These are phyloP conservation scores for Pseudocercospora fuligena DNA, from an alignment of 2,329 filamentous ascomycete genomes.

Conservation along the genomic window DNA sequence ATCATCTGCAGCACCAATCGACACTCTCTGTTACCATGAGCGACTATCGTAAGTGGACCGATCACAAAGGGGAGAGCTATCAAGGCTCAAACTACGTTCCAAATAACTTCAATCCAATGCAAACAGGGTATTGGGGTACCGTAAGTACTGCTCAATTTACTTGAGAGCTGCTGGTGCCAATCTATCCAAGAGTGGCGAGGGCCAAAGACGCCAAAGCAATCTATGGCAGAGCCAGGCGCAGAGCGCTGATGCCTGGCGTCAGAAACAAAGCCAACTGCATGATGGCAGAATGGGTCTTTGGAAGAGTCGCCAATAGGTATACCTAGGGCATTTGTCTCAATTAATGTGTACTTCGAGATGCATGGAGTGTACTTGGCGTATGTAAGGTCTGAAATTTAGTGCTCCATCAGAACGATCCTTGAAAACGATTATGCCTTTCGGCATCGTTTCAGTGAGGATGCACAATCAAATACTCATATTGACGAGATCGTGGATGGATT, in stretches of 20 bases:
- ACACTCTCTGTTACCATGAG: not conserved
- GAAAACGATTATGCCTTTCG: not conserved
- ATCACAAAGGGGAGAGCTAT: not conserved
- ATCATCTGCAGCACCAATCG: not conserved
- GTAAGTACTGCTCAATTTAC: not conserved
- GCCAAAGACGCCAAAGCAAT: not conserved
- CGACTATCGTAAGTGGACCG: not conserved
- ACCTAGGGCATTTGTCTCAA: not conserved
- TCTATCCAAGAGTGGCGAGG: not conserved
- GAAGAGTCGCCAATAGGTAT: not conserved
- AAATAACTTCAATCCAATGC: not conserved
- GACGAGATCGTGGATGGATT: not conserved
- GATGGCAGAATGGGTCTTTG: not conserved
- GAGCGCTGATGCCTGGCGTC: not conserved
- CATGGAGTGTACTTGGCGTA: not conserved
- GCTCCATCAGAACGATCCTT: not conserved
- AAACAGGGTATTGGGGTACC: not conserved
- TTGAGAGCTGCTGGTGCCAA: not conserved
- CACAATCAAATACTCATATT: not conserved
- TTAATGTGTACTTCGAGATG: not conserved
- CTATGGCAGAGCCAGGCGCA: not conserved
- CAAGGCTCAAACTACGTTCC: not conserved
- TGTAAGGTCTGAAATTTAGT: not conserved
- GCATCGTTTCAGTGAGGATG: not conserved
- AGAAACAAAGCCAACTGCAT: not conserved